A percentile compares a stretch with the other conserved stretches of the same genome.
Conservation (phyloP, 495 filamentous ascomycete species). For the Aspergillus baeticus region DNA sequence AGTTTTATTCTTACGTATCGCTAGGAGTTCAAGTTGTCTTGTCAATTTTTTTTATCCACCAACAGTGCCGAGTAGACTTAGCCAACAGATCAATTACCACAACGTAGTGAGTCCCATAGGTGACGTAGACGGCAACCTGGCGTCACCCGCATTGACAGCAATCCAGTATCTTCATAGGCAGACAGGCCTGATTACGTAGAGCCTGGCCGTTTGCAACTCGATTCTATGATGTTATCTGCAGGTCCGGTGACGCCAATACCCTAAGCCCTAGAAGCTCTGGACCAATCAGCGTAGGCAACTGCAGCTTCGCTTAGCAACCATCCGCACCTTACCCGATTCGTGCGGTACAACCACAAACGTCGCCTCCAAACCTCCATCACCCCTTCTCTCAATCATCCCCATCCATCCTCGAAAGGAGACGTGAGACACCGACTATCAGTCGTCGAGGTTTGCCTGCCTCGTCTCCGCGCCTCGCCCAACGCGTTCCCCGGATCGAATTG, state of each 20-base stretch:
- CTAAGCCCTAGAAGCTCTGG: constrained; percentile 27
- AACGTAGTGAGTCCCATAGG: background rate
- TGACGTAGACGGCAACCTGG: constrained; percentile 1
- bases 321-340: constrained; percentile 28
- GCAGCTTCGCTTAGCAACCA: constrained; percentile 31
- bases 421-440: constrained; percentile 27
- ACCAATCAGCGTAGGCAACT: constrained; percentile 19
- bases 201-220: background rate
- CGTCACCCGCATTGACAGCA: background rate
- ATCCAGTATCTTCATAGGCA: too few relatives aligned
- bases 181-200: background rate
- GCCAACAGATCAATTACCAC: too few relatives aligned
- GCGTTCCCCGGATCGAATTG: constrained; percentile 31
- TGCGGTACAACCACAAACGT: constrained; percentile 27
- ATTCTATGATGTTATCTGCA: constrained; percentile 21
- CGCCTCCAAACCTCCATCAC: constrained; percentile 20
- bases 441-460: constrained; percentile 36
- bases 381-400: constrained; percentile 25
- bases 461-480: constrained; percentile 18
- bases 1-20: background rate
- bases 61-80: too few relatives aligned
- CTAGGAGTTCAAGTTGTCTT: background rate
- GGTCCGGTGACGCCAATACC: constrained; percentile 27
- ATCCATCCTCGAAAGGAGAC: constrained; percentile 30
- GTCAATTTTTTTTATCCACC: too few relatives aligned